phyloP scores from a whole-genome alignment of 768 basidiomycete genomes.

The Gautieria morchelliformis region DNA sequence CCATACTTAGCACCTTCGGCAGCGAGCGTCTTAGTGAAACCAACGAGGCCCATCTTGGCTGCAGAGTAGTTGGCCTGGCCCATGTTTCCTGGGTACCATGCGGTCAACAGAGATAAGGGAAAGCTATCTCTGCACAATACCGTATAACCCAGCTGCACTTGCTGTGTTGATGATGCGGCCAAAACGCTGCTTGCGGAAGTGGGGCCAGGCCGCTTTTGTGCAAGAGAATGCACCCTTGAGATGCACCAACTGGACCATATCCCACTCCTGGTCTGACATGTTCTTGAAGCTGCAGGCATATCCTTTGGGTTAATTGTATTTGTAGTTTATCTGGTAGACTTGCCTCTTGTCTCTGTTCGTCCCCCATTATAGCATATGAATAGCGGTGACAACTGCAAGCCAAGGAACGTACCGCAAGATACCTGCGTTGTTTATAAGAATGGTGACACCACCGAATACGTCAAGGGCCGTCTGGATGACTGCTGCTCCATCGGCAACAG shows the following conservation, averaged over 20 bases:
- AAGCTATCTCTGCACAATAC: constrained; percentile 26
- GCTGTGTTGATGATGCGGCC: constrained; percentile 93
- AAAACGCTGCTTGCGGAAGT: constrained; percentile 91
- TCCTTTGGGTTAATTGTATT: background rate
- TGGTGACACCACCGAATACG: constrained; percentile 73
- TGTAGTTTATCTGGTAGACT: background rate
- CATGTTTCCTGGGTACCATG: constrained; percentile 58
- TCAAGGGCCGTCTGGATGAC: constrained; percentile 83
- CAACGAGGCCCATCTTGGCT: constrained; percentile 93
- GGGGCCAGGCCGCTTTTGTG: constrained; percentile 92
- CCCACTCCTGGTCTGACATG: constrained; percentile 93
- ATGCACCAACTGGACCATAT: constrained; percentile 81
- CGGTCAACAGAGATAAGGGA: background rate
- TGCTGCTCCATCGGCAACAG: constrained; percentile 75
- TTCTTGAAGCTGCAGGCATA: constrained; percentile 70
- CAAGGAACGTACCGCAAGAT: constrained; percentile 53
- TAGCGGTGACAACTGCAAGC: background rate
- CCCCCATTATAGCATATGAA: background rate
- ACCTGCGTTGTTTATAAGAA: constrained; percentile 94
- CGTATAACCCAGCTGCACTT: constrained; percentile 90
- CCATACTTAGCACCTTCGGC: constrained; percentile 87
- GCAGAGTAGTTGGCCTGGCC: constrained; percentile 98
- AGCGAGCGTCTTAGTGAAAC: constrained; percentile 88
- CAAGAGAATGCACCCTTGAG: constrained; percentile 89
- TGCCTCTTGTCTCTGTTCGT: constrained; percentile 12